phyloP scores from a whole-genome alignment of 495 filamentous ascomycete genomes.

The Neurospora discreta region DNA sequence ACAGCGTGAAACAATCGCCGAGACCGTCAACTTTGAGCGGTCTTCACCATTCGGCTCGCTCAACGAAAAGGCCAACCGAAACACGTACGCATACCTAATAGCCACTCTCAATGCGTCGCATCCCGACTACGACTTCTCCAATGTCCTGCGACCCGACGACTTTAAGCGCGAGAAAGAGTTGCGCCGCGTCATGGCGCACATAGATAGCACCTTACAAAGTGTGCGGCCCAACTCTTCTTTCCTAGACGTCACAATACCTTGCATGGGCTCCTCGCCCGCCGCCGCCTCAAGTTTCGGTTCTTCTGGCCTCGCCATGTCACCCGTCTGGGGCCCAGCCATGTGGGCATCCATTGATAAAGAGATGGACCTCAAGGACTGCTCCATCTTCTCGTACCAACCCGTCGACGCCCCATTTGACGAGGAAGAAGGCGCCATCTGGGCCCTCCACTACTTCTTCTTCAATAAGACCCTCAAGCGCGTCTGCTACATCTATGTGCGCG shows the following conservation, averaged over 20 bases:
- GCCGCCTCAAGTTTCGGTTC: conserved; percentile 12
- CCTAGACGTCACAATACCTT: conserved; percentile 12
- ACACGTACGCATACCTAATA: conserved; percentile 91
- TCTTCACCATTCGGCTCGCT: conserved; percentile 86
- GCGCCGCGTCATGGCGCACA: conserved; percentile 64
- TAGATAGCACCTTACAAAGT: conserved; percentile 78
- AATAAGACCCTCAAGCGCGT: conserved; percentile 89
- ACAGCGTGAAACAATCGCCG: conserved; percentile 42
- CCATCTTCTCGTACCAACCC: conserved; percentile 74
- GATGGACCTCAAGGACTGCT: conserved; percentile 79
- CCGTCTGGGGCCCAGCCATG: conserved; percentile 71
- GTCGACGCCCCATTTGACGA: conserved; percentile 77
- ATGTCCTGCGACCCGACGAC: conserved; percentile 75
- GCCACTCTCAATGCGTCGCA: conserved; percentile 96
- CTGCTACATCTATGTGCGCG: conserved; percentile 82
- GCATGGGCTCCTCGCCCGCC: conserved; percentile 17
- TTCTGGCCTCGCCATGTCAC: conserved; percentile 20
- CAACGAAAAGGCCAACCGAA: conserved; percentile 72
- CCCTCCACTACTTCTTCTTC: conserved; percentile 93
- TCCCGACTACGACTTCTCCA: conserved; percentile 94
- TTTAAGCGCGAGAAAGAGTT: conserved; percentile 72
- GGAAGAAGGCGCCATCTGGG: conserved; percentile 89
- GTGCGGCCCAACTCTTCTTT: conserved; percentile 48
- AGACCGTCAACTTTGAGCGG: conserved; percentile 64
- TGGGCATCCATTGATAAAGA: conserved; percentile 87